Evolutionary conservation across 257 asterid genomes (phyloP).

Genomic region (Orobanche coerulescens): DNA sequence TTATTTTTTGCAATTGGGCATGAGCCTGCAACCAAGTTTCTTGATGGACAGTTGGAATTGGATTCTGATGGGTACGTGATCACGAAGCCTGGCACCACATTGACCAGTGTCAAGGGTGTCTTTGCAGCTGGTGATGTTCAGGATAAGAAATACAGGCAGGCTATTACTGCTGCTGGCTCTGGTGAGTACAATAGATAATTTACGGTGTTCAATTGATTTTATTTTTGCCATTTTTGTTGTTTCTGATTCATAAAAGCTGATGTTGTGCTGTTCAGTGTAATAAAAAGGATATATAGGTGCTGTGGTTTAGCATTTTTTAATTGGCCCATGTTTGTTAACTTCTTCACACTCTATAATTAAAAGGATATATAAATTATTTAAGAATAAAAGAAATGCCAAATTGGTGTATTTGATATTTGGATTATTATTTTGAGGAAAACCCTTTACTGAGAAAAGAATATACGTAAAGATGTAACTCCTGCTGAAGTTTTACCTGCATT

Average conservation of each 20-base stretch:
- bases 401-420: constrained; percentile 7
- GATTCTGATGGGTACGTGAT: constrained; percentile 78
- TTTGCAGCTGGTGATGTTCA: constrained; percentile 98
- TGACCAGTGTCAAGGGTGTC: constrained; percentile 77
- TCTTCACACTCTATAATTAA: not conserved
- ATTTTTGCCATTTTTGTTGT: not conserved
- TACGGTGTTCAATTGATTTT: not conserved
- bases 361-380: not conserved
- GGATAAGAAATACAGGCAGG: constrained; percentile 94
- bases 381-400: not conserved
- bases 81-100: constrained; percentile 64
- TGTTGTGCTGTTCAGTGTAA: constrained; percentile 2
- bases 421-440: constrained; percentile 4
- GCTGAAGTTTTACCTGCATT: constrained; percentile 12
- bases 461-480: not conserved
- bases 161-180: constrained; percentile 89
- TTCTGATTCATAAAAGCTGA: not conserved
- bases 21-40: constrained; percentile 81
- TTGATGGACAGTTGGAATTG: constrained; percentile 71
- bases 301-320: not conserved
- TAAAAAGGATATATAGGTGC: not conserved
- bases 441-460: constrained; percentile 21
- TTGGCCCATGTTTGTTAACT: not conserved
- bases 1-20: constrained; percentile 90
- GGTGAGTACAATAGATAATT: constrained; percentile 37